phyloP scores from a whole-genome alignment of 805 yeast genomes.

The Candida stauntonica region DNA sequence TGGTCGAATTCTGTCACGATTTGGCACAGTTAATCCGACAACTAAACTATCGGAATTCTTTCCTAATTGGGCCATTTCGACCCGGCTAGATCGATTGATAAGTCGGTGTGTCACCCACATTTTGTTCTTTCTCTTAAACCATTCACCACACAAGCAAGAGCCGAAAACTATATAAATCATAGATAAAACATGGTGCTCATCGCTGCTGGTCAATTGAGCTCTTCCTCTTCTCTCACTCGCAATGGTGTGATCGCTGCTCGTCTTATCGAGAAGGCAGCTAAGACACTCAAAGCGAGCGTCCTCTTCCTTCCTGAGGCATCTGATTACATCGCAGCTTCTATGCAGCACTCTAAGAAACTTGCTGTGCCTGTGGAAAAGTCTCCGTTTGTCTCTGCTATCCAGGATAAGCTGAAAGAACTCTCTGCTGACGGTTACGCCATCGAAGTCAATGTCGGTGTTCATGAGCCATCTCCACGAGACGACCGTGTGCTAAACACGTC shows the following conservation, averaged over 20 bases:
- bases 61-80: too few species aligned
- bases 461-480: constrained; percentile 57
- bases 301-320: constrained; percentile 92
- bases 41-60: too few species aligned
- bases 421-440: constrained; percentile 34
- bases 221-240: constrained; percentile 54
- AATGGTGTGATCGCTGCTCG: constrained; percentile 58
- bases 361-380: constrained; percentile 43
- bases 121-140: too few species aligned
- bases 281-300: constrained; percentile 49
- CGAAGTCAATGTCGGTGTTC: constrained; percentile 82
- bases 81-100: too few species aligned
- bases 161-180: too few species aligned
- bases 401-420: constrained; percentile 41
- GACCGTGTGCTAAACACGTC: constrained; percentile 64
- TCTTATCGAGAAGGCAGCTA: constrained; percentile 61
- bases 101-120: too few species aligned
- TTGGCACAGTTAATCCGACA: too few species aligned
- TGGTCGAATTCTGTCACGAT: too few species aligned
- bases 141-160: too few species aligned
- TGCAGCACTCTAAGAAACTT: constrained; percentile 54
- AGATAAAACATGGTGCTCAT: constrained; percentile 56
- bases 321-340: constrained; percentile 65
- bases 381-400: constrained; percentile 39
- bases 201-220: constrained; percentile 86